Evolutionary conservation across 177 flowering plant species (phyloP).

Genomic region (Vitis hybrid): DNA sequence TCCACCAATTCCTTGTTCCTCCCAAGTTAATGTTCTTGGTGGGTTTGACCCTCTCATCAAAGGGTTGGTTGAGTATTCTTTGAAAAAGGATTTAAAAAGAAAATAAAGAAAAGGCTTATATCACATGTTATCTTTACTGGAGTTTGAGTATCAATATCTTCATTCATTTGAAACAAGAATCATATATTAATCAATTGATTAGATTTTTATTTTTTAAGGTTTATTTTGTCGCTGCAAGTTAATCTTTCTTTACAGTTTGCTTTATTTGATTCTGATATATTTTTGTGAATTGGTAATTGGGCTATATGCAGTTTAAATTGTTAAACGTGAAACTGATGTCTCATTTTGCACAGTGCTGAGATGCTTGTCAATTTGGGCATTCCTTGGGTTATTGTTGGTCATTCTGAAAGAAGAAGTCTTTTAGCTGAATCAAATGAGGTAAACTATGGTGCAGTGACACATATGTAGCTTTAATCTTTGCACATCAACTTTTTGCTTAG

Average conservation of each 20-base stretch:
- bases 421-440: constrained; percentile 78
- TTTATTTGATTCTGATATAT: not conserved
- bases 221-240: not conserved
- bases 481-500: not conserved
- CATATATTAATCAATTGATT: too few species aligned
- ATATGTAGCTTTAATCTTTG: too few species aligned
- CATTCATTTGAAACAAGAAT: too few species aligned
- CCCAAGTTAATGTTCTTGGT: too few species aligned
- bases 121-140: too few species aligned
- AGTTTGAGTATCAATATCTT: too few species aligned
- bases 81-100: too few species aligned
- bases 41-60: too few species aligned
- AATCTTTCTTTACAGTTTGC: not conserved
- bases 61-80: too few species aligned
- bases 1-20: too few species aligned
- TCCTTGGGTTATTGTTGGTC: constrained; percentile 92
- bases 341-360: constrained; percentile 62
- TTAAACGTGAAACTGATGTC: constrained; percentile 1
- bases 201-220: not conserved
- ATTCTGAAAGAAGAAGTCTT: constrained; percentile 75
- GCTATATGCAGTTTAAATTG: not conserved
- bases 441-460: not conserved
- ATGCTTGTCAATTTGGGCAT: constrained; percentile 79
- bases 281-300: not conserved
- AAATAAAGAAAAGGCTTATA: too few species aligned